Conservation (phyloP, 2,329 filamentous ascomycete genomes). For the Fusarium torulosum region DNA sequence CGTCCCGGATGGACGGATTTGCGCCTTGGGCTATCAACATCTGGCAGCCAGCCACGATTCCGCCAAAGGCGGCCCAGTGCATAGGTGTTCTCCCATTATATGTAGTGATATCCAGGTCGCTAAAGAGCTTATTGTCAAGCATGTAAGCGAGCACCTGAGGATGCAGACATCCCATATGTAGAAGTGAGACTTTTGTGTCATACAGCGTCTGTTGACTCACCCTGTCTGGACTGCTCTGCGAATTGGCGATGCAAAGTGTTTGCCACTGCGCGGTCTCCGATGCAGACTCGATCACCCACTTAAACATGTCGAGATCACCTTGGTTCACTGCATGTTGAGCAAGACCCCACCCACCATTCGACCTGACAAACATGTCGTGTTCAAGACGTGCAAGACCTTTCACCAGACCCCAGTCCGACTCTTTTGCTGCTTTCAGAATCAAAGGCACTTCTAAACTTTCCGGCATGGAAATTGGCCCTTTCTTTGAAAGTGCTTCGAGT, state of each 20-base stretch:
- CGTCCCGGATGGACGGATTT: background rate
- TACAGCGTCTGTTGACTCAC: background rate
- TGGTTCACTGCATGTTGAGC: background rate
- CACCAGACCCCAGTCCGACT: background rate
- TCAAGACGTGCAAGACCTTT: background rate
- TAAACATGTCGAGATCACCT: background rate
- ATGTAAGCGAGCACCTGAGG: background rate
- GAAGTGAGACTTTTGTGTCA: background rate
- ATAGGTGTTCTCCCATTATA: background rate
- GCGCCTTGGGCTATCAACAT: background rate
- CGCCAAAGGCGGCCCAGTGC: background rate
- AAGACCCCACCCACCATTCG: background rate
- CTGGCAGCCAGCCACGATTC: background rate
- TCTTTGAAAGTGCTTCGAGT: background rate
- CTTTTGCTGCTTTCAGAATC: background rate
- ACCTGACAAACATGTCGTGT: background rate
- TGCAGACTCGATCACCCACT: background rate
- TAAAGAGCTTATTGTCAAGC: background rate
- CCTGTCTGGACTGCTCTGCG: background rate
- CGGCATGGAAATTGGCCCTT: too few species aligned
- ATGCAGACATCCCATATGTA: background rate
- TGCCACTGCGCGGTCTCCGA: background rate
- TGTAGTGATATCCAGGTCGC: background rate
- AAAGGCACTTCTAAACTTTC: rapidly evolving
- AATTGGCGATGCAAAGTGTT: background rate